A percentile compares a stretch with the other conserved stretches of the same genome.
Evolutionary conservation across 106 monocot genomes (phyloP).

Genomic region (Cymbidium sinense): DNA sequence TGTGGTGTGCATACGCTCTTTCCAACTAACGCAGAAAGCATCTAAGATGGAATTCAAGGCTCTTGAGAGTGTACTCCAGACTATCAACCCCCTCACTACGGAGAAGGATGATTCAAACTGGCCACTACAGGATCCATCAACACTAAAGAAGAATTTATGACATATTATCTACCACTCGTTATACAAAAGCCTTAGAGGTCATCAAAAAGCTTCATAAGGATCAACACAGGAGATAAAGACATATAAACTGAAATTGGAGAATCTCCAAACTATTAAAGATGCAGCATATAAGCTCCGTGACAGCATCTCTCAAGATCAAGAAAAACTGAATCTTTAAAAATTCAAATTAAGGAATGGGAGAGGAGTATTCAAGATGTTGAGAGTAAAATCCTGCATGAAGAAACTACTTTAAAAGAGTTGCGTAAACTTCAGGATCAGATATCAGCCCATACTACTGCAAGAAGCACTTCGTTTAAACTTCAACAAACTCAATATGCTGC

Average conservation of each 20-base stretch:
- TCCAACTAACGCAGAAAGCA: constrained; percentile 96
- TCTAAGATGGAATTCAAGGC: constrained; percentile 99
- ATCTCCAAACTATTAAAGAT: constrained; percentile 97
- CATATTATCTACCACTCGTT: constrained; percentile 96
- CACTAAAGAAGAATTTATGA: constrained; percentile 98
- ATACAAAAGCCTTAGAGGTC: constrained; percentile 95
- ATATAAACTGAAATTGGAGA: constrained; percentile 87
- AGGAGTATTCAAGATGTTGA: constrained; percentile 53
- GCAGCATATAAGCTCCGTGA: constrained; percentile 89
- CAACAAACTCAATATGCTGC: constrained; percentile 88
- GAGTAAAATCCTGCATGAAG: constrained; percentile 49
- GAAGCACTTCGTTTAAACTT: constrained; percentile 83
- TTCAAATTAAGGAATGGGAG: constrained; percentile 78
- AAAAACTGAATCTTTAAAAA: constrained; percentile 65
- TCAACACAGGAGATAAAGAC: constrained; percentile 96
- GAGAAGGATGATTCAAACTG: constrained; percentile 99
- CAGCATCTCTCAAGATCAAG: constrained; percentile 78
- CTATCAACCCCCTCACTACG: constrained; percentile 88
- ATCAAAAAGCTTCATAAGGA: constrained; percentile 99
- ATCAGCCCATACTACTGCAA: constrained; percentile 49
- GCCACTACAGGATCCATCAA: constrained; percentile 95
- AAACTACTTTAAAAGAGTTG: constrained; percentile 73
- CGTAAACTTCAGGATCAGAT: constrained; percentile 78
- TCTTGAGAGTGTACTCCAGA: constrained; percentile 98
- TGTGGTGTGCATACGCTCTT: constrained; percentile 96